Base-by-base conservation (phyloP, 2,329 filamentous ascomycete species). In the Botryotinia calthae region DNA sequence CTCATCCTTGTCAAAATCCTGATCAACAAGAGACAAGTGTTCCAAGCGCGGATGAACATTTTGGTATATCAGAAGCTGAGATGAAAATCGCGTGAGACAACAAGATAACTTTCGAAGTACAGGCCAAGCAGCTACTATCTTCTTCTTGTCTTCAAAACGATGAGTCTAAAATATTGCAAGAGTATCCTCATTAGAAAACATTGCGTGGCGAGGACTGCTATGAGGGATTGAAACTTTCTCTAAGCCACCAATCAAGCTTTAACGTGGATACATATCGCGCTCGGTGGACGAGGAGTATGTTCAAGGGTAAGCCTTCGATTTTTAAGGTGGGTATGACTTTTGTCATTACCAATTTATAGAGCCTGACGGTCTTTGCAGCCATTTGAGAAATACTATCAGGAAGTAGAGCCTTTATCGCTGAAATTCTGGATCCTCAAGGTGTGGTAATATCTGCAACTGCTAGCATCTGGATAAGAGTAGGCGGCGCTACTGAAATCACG, bases 381-480 rank as follows among this genome's bases (percentile, higher is more conserved):
- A 18, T 25, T 28, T 1, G 7, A 28, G 6, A 54, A 14, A 6
- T 16, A 9, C n/a, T 18, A 9, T 2, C 7, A 0, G n/a, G 7
- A 56, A 56, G 25, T 28, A 18, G n/a, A 56, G 51, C 51, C 51
- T 18, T 28, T 18, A 18, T 6, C 51, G 51, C 16, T 18, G n/a
- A 9, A 4, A 28, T 18, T 18, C 6, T 18, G n/a, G 7, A 31
- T 56, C n/a, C n/a, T 56, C 48, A 56, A 28, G n/a, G 51, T 18
- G 18, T 56, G 7, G 16, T 28, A 14, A 28, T 28, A 2, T 28
- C 18, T 31, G 14, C 28, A 28, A 28, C 25, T 28, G n/a, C 14
- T 7, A 10, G n/a, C 2, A 54, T 18, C 25, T 18, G 6, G 14
- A 8, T 4, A 2, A 4, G 2, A 54, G 16, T 0, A 28, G 0